Conservation (phyloP, 2,329 filamentous ascomycete genomes). For the Trichothecium sympodiale region DNA sequence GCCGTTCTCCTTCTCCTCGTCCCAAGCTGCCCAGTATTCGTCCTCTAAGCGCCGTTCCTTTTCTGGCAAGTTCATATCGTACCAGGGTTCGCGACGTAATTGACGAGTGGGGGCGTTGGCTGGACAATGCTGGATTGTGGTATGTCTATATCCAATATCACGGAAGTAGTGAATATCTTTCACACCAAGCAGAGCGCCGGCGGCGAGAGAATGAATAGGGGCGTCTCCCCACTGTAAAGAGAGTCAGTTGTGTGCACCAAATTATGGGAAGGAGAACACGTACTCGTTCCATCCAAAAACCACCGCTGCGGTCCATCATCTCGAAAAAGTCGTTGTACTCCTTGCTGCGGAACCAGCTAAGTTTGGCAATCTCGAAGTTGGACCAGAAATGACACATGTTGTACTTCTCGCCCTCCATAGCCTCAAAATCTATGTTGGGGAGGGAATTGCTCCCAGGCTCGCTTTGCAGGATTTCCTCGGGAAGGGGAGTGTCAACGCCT, state of each 20-base stretch:
- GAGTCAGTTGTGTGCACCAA: conserved; percentile 12
- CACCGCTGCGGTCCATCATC: conserved; percentile 96
- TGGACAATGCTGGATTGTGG: conserved; percentile 96
- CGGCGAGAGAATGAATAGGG: conserved; percentile 93
- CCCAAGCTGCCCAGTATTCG: conserved; percentile 86
- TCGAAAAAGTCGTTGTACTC: conserved; percentile 97
- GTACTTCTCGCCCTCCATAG: conserved; percentile 96
- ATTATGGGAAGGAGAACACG: conserved; percentile 10
- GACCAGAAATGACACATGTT: conserved; percentile 99
- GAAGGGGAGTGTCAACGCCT: conserved; percentile 54
- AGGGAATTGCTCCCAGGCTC: conserved; percentile 60
- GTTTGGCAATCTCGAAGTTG: conserved; percentile 93
- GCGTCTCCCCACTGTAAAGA: conserved; percentile 82
- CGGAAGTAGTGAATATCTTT: conserved; percentile 96
- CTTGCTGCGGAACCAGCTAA: conserved; percentile 95
- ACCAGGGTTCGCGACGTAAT: conserved; percentile 65
- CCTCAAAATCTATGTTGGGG: conserved; percentile 78
- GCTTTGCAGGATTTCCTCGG: conserved; percentile 70
- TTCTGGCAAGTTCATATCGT: conserved; percentile 70
- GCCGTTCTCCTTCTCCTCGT: conserved; percentile 84
- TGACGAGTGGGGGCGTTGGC: conserved; percentile 88
- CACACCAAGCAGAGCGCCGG: conserved; percentile 71
- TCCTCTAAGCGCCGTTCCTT: conserved; percentile 85
- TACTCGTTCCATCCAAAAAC: conserved; percentile 98
- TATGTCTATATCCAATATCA: conserved; percentile 96